Conservation (phyloP, 2,329 filamentous ascomycete species). For the Sordariomycetes sp. region DNA sequence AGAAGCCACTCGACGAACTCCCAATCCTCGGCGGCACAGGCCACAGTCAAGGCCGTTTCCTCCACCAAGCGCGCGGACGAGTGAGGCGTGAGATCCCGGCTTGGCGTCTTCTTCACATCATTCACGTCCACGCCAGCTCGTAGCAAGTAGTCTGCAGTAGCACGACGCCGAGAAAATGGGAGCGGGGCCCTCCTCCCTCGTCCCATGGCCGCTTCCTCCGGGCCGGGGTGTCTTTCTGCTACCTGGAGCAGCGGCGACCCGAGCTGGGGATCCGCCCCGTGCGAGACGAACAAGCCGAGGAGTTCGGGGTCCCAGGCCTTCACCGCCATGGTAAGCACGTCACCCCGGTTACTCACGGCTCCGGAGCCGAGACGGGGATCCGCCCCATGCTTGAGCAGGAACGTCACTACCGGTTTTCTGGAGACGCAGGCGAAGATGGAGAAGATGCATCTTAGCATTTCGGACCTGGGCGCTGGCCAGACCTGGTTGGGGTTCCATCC, state of each 20-base stretch:
- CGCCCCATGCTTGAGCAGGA: neutral
- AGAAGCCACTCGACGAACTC: neutral
- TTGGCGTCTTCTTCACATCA: neutral
- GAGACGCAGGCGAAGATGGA: no score
- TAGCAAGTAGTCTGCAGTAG: neutral
- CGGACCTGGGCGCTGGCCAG: neutral
- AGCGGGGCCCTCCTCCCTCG: neutral
- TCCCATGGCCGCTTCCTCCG: neutral
- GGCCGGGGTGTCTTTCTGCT: neutral
- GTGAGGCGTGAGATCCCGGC: no score
- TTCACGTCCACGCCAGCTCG: neutral
- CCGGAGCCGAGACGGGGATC: neutral
- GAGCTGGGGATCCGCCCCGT: neutral
- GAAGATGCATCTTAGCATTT: neutral
- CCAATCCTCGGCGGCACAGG: neutral
- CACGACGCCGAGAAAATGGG: neutral
- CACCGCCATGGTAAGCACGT: neutral
- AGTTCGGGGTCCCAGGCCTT: neutral
- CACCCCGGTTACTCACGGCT: neutral
- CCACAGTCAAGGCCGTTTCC: neutral
- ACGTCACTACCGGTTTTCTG: no score
- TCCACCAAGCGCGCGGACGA: no score
- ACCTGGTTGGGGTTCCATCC: neutral
- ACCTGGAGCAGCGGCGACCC: neutral
- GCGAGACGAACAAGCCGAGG: neutral